phyloP scores from a whole-genome alignment of 2,329 filamentous ascomycete genomes.

The Helminthosporium solani region DNA sequence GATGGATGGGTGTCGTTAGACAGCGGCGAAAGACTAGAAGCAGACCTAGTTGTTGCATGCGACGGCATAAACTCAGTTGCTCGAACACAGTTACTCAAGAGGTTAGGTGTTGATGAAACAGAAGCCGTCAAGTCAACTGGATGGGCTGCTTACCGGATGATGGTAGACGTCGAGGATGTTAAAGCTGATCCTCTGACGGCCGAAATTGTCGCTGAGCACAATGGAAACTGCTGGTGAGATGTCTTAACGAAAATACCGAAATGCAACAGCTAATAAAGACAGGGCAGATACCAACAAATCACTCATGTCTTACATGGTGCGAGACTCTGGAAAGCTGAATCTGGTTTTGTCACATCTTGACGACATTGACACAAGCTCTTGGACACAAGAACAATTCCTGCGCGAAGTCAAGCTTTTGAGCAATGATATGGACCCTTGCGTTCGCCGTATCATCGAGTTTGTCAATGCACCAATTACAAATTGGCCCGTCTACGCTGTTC shows the following conservation, averaged over 20 bases:
- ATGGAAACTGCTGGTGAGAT: conserved; percentile 16
- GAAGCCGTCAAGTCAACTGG: conserved; percentile 13
- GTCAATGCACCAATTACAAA: conserved; percentile 10
- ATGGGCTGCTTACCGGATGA: conserved; percentile 17
- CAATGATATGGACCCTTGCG: conserved; percentile 10
- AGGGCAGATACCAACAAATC: conserved; percentile 9
- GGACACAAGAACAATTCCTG: conserved; percentile 12
- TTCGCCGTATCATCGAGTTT: conserved; percentile 9
- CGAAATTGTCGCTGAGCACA: conserved; percentile 13
- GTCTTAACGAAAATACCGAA: not conserved
- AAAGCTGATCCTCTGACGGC: conserved; percentile 8
- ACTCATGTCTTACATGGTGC: conserved; percentile 21
- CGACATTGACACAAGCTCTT: conserved; percentile 12
- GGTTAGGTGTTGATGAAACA: not conserved
- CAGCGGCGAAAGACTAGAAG: conserved; percentile 8
- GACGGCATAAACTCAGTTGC: conserved; percentile 17
- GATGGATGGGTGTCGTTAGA: conserved; percentile 12
- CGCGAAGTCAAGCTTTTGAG: conserved; percentile 7
- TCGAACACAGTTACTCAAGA: conserved; percentile 9
- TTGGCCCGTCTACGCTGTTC: conserved; percentile 15
- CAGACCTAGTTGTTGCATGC: conserved; percentile 15
- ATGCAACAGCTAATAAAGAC: not conserved
- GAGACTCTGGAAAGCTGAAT: conserved; percentile 14
- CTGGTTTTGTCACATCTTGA: conserved; percentile 18
- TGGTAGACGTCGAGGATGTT: conserved; percentile 13